Conservation (phyloP, 1,284 basidiomycete species). For the Cryptococcus amylolentus region DNA sequence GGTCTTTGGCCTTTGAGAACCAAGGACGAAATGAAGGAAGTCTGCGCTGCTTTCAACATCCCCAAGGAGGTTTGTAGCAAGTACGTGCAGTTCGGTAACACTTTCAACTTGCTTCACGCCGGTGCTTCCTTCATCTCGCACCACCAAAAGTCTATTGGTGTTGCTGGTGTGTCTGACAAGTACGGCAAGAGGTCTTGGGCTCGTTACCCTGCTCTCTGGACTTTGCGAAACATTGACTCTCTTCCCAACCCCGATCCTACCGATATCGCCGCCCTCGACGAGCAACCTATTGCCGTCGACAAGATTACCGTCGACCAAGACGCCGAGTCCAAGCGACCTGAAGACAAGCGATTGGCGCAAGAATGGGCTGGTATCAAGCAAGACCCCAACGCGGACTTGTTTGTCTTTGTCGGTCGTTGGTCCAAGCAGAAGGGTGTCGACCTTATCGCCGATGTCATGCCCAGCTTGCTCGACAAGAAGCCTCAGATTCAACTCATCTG, state of each 20-base stretch:
- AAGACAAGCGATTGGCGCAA: conserved; percentile 82
- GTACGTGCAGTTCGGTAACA: conserved; percentile 94
- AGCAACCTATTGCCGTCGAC: conserved; percentile 65
- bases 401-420: conserved; percentile 94
- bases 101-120: conserved; percentile 88
- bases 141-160: conserved; percentile 86
- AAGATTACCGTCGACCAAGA: conserved; percentile 72
- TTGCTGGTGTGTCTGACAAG: conserved; percentile 92
- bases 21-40: conserved; percentile 96
- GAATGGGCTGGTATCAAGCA: conserved; percentile 90
- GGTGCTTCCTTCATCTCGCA: conserved; percentile 84
- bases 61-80: conserved; percentile 90
- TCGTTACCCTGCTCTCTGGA: conserved; percentile 89
- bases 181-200: conserved; percentile 92
- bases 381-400: conserved; percentile 80
- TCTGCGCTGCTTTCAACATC: conserved; percentile 93
- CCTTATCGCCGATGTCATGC: conserved; percentile 90
- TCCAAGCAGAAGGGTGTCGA: conserved; percentile 96
- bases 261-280: conserved; percentile 86
- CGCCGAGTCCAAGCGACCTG: conserved; percentile 83
- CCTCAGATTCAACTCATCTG: conserved; percentile 78
- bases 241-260: conserved; percentile 85
- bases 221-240: conserved; percentile 87
- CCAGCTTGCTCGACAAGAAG: conserved; percentile 77
- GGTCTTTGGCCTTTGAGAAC: conserved; percentile 90